Evolutionary conservation across 1,139 yeast genomes (phyloP).

Genomic region (Candida sp.): DNA sequence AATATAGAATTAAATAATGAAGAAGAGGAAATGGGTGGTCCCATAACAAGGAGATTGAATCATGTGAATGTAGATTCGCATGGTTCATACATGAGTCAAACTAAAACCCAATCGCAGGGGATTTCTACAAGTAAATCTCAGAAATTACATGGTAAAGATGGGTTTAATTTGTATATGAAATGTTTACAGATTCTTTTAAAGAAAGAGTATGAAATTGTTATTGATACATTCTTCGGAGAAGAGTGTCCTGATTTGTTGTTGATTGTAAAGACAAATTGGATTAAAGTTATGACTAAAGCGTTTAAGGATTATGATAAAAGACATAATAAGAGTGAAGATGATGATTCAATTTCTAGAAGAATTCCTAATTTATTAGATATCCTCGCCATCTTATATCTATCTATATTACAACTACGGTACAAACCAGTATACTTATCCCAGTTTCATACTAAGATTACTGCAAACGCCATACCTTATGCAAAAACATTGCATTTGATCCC

Average conservation of each 20-base stretch:
- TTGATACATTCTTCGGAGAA: conserved; percentile 8
- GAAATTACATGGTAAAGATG: conserved; percentile 51
- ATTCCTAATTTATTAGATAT: conserved; percentile 25
- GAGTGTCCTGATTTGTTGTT: conserved; percentile 24
- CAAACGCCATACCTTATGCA: conserved; percentile 37
- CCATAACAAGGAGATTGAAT: conserved; percentile 54
- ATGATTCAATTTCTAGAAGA: conserved; percentile 6
- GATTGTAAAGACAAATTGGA: conserved; percentile 53
- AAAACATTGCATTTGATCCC: conserved; percentile 32
- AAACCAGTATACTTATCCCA: conserved; percentile 38
- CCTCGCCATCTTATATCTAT: conserved; percentile 35
- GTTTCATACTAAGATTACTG: conserved; percentile 23
- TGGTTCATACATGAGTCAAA: conserved; percentile 11
- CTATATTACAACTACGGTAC: conserved; percentile 27
- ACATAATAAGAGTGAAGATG: conserved; percentile 2
- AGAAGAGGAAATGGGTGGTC: conserved; percentile 49
- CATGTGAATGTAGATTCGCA: conserved; percentile 21
- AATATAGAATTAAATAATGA: conserved; percentile 78
- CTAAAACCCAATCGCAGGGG: conserved; percentile 8
- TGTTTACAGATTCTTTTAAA: conserved; percentile 56
- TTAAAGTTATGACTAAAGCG: conserved; percentile 23
- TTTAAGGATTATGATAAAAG: conserved; percentile 4
- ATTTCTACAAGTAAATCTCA: neutral
- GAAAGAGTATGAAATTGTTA: conserved; percentile 34
- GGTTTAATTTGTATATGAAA: conserved; percentile 41